Percentiles rank a stretch among this genome's conserved stretches.
phyloP scores from a whole-genome alignment of 1,139 yeast genomes.

The Zhuliangozyma parablackwelliae region DNA sequence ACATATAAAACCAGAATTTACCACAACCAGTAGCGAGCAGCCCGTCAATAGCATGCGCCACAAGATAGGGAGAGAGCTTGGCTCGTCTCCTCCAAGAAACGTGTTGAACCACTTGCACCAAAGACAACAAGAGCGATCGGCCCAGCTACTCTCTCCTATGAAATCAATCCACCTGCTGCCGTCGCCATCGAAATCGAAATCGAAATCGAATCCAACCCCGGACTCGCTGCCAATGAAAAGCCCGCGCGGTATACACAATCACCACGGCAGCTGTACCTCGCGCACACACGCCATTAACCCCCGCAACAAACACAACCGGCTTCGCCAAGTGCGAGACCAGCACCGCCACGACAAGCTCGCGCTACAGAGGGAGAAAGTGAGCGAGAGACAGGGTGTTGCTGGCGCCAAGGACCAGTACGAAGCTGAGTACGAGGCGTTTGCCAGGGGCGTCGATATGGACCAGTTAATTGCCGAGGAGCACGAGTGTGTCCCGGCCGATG shows the following conservation, averaged over 20 bases:
- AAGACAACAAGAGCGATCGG: no score
- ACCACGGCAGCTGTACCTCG: constrained; percentile 3
- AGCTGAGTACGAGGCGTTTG: constrained; percentile 11
- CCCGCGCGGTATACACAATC: neutral
- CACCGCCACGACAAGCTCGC: constrained; percentile 21
- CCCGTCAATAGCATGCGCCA: no score
- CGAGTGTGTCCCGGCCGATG: constrained; percentile 6
- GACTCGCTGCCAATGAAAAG: neutral
- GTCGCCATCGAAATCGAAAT: constrained; percentile 5
- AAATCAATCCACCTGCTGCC: no score
- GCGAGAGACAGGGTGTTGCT: constrained; percentile 19
- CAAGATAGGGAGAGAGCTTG: no score
- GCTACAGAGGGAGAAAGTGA: constrained; percentile 20
- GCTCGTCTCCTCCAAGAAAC: no score
- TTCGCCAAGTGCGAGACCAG: constrained; percentile 25
- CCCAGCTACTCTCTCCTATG: no score
- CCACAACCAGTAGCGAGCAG: no score
- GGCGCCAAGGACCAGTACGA: constrained; percentile 16
- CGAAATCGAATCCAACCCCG: constrained; percentile 2
- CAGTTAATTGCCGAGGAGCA: constrained; percentile 28
- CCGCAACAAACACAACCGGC: constrained; percentile 25
- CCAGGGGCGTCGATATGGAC: constrained; percentile 20
- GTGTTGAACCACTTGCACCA: no score
- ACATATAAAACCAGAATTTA: no score
- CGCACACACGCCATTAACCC: constrained; percentile 11